These are phyloP conservation scores for Zoysia pacifica DNA, from an alignment of 176 grass and related monocot genomes.

Conservation along the genomic window DNA sequence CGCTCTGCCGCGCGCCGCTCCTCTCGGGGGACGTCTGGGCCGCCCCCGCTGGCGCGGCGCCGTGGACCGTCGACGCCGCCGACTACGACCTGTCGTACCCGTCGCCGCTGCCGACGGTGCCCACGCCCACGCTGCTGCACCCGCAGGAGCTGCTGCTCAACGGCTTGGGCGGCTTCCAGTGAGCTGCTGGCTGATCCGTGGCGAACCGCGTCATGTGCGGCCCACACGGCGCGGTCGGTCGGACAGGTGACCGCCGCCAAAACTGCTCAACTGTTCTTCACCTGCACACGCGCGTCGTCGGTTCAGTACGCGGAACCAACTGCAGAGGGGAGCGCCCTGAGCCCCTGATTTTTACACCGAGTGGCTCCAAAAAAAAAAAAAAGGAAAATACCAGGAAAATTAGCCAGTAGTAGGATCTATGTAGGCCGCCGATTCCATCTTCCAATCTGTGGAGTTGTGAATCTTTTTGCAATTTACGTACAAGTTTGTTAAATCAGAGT, in stretches of 20 bases:
- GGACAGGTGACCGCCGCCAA: constrained; percentile 20
- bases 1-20: constrained; percentile 79
- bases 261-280: background rate
- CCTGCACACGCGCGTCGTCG: background rate
- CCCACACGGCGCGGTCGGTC: constrained; percentile 1
- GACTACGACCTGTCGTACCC: constrained; percentile 47
- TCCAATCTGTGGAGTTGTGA: constrained; percentile 48
- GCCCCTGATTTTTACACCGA: constrained; percentile 26
- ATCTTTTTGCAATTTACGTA: constrained; percentile 37
- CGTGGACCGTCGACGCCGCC: constrained; percentile 5
- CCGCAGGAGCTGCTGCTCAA: constrained; percentile 61
- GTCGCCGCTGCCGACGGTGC: constrained; percentile 16
- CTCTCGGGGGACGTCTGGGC: constrained; percentile 31
- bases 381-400: background rate
- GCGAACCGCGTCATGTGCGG: constrained; percentile 20
- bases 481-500: background rate
- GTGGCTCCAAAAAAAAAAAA: background rate
- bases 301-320: background rate
- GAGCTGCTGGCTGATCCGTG: constrained; percentile 22
- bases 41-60: background rate
- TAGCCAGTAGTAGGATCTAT: constrained; percentile 2
- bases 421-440: constrained; percentile 44
- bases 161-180: constrained; percentile 54
- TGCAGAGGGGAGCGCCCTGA: background rate
- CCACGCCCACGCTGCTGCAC: constrained; percentile 56